Evolutionary conservation across 805 yeast species (phyloP), one percentile per base, ranked within the genome.

Genomic region (Schwanniomyces polymorphus): DNA sequence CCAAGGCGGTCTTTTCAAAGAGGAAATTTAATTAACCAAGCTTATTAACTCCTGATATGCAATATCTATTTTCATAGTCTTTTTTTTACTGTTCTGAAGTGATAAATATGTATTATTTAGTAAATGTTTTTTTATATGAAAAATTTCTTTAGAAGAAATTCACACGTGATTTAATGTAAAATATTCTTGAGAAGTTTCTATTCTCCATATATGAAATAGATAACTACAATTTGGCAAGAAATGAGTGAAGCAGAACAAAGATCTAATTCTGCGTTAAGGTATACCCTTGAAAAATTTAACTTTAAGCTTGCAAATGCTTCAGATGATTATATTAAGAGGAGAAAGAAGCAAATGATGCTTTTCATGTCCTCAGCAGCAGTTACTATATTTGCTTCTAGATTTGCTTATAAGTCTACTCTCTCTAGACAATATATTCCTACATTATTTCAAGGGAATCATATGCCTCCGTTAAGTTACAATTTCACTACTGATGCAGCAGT

Each of bases 401-500:
- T 86, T 41, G 91, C 95, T 14, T 84, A 84, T 63, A 78, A 87
- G 58, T 86, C 94, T 16, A 84, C 92, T 4, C 72, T 82, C 33
- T 70, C 85, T 21, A 76, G 97, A 56, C 84, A 86, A 65, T 90
- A 81, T 65, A 70, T 82, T 5, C 97, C 97, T 7, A 78, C 77
- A 38, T 74, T 84, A 57, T 91, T 88, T 66, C 91, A 88, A 57
- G 89, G 91, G 10, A 91, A 91, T 65, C 92, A 90, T 58, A 78
- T 81, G 47, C 95, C 95, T 2, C 97, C 97, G 5, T 75, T 82
- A n/a, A 59, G 74, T 35, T 86, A 85, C 59, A 85, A 87, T 27
- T 84, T 88, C 61, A 82, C 88, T 51, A 80, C 82, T 45, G 97
- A 91, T 63, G 97, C 97, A 1, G 80, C 89, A 28, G 82, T 84